Evolutionary conservation across 2,329 filamentous ascomycete species (phyloP).

Genomic region (Alternaria sp.): DNA sequence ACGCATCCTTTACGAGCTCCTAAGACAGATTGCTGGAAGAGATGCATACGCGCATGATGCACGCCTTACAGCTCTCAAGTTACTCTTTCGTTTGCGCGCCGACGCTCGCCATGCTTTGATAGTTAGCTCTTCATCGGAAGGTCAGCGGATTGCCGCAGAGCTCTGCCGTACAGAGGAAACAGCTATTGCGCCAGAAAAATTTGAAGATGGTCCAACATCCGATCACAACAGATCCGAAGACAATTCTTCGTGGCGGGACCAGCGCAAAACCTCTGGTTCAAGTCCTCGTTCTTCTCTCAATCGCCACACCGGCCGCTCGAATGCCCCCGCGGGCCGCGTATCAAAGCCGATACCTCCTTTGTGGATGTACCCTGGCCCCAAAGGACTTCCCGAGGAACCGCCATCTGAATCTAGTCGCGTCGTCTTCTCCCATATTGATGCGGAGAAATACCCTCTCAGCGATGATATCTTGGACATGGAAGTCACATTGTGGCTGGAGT

Average conservation of each 20-base stretch:
- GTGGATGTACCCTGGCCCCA: slow-evolving; percentile 64
- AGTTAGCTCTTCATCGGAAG: slow-evolving; percentile 73
- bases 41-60: slow-evolving; percentile 45
- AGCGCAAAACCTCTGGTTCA: slow-evolving; percentile 35
- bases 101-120: slow-evolving; percentile 81
- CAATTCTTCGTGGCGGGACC: slow-evolving; percentile 35
- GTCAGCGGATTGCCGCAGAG: slow-evolving; percentile 72
- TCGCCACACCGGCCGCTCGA: slow-evolving; percentile 33
- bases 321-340: slow-evolving; percentile 33
- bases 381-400: slow-evolving; percentile 61
- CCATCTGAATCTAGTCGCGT: slow-evolving; percentile 56
- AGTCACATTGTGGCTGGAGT: slow-evolving; percentile 71
- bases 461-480: slow-evolving; percentile 58
- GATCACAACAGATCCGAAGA: slow-evolving; percentile 39
- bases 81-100: slow-evolving; percentile 79
- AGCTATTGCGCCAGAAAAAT: slow-evolving; percentile 52
- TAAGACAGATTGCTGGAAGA: slow-evolving; percentile 42
- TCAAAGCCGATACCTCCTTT: slow-evolving; percentile 50
- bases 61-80: slow-evolving; percentile 46
- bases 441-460: slow-evolving; percentile 38
- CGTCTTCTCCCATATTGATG: slow-evolving; percentile 57
- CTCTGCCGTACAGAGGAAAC: slow-evolving; percentile 69
- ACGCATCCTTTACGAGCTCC: slow-evolving; percentile 50
- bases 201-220: slow-evolving; percentile 45
- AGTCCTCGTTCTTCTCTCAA: slow-evolving; percentile 44